phyloP scores from a whole-genome alignment of 2,329 filamentous ascomycete species.

The Drechslerella stenobrocha region DNA sequence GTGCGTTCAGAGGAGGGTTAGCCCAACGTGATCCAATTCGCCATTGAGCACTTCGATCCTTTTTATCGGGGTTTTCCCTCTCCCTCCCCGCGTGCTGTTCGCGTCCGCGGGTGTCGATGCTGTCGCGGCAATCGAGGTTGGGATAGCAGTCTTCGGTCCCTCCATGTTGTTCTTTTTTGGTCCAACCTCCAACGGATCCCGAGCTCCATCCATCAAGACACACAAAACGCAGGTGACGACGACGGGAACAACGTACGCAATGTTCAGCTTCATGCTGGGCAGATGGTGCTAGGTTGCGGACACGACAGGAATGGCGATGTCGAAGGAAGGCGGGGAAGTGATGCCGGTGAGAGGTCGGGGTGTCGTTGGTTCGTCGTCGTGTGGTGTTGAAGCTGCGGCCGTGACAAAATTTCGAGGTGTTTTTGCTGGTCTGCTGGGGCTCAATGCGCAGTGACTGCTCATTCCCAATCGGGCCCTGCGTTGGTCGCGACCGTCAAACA shows the following conservation, averaged over 20 bases:
- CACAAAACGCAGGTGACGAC: not conserved
- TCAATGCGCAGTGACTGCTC: conserved; percentile 28
- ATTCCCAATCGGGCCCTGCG: conserved; percentile 20
- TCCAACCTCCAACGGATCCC: no score
- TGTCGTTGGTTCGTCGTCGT: conserved; percentile 12
- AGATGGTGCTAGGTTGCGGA: conserved; percentile 23
- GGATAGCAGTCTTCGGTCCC: not conserved
- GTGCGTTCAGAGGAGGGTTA: not conserved
- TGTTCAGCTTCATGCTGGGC: conserved; percentile 49
- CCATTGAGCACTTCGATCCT: not conserved
- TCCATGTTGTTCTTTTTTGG: not conserved
- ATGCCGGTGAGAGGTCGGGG: conserved; percentile 13
- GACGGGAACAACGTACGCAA: conserved; percentile 31
- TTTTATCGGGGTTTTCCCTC: no score
- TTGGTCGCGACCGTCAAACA: not conserved
- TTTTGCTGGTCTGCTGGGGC: conserved; percentile 11
- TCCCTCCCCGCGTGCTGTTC: not conserved
- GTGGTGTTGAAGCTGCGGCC: conserved; percentile 19
- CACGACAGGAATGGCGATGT: conserved; percentile 17
- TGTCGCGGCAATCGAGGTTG: conserved; percentile 3
- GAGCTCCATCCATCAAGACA: conserved; percentile 7
- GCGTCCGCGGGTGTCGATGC: not conserved
- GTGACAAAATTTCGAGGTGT: conserved; percentile 31
- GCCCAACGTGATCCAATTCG: not conserved
- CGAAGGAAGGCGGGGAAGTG: conserved; percentile 7